Evolutionary conservation across 139 green algal species (phyloP).

Genomic region (Tetradesmus lagerheimii): DNA sequence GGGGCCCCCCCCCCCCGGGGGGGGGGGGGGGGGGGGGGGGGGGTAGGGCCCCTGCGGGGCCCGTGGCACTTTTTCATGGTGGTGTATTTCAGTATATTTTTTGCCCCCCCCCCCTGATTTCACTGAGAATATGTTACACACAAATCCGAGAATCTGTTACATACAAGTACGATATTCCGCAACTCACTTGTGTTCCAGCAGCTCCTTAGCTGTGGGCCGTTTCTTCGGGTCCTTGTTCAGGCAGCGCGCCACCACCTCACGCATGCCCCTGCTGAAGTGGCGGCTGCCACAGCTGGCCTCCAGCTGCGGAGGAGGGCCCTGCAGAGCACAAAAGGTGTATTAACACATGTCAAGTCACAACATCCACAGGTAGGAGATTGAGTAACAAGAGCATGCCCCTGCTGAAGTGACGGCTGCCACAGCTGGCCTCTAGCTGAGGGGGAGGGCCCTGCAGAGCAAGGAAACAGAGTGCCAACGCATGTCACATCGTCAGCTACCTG

Average conservation of each 20-base stretch:
- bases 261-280: constrained; percentile 71
- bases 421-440: constrained; percentile 76
- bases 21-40: too few species aligned
- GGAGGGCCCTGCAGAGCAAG: constrained; percentile 85
- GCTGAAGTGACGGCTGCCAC: constrained; percentile 74
- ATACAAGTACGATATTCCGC: too few species aligned
- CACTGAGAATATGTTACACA: too few species aligned
- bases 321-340: constrained; percentile 50
- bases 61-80: too few species aligned
- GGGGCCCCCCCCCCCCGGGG: too few species aligned
- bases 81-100: too few species aligned
- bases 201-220: constrained; percentile 86
- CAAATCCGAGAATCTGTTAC: too few species aligned
- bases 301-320: constrained; percentile 90
- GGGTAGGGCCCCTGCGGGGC: too few species aligned
- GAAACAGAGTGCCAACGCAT: not conserved
- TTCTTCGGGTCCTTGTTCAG: constrained; percentile 94
- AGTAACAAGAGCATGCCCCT: constrained; percentile 57
- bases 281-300: constrained; percentile 63
- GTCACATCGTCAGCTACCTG: too few species aligned
- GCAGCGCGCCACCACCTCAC: constrained; percentile 90
- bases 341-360: too few species aligned
- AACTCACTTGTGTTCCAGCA: constrained; percentile 91
- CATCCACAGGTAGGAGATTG: too few species aligned
- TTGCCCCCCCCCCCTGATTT: too few species aligned